Evolutionary conservation across 495 filamentous ascomycete genomes (phyloP), one percentile per base, ranked within the genome.

Genomic region (Xylaria acuta): DNA sequence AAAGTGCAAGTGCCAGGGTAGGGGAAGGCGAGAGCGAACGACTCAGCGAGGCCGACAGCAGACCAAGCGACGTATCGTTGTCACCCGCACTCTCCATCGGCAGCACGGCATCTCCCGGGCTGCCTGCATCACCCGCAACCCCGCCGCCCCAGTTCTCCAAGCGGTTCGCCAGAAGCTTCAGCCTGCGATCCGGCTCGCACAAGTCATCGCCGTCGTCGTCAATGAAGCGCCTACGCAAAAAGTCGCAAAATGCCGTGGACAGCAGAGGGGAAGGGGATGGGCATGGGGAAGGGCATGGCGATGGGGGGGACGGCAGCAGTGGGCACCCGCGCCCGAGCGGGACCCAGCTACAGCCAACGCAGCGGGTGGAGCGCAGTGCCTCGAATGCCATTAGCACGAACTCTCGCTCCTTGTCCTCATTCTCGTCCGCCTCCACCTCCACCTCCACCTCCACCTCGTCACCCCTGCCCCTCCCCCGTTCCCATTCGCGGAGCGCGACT

Each of bases 141-240:
- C 76, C 78, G 25, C 75, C 78, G 65, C 53, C 75, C 64, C 74
- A 75, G 54, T 76, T 85, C 20, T 76, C 77, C 32, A 82, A 79
- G 72, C 78, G 74, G 45, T 75, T 85, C 49, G 76, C 71, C 32
- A 80, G 80, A 72, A 79, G 78, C 41, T 82, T 85, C 64, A 82
- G 82, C 74, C 72, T 84, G 41, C 78, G 80, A 38, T 76, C 80
- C 22, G 75, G 72, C 53, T 73, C 74, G 5, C 75, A 70, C 22
- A 75, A 75, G 22, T 73, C 77, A 27, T 78, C 75, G 22, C 59
- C 65, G 53, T 41, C 74, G 30, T 70, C 71, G 20, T 47, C 56
- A 45, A 76, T 76, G 77, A 76, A 73, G 69, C 75, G 76, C 67
- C 47, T 81, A 71, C 75, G 79, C 59, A 85, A 84, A 70, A 83